Base-by-base conservation (phyloP, 257 asterid species). In the Asclepias syriaca region DNA sequence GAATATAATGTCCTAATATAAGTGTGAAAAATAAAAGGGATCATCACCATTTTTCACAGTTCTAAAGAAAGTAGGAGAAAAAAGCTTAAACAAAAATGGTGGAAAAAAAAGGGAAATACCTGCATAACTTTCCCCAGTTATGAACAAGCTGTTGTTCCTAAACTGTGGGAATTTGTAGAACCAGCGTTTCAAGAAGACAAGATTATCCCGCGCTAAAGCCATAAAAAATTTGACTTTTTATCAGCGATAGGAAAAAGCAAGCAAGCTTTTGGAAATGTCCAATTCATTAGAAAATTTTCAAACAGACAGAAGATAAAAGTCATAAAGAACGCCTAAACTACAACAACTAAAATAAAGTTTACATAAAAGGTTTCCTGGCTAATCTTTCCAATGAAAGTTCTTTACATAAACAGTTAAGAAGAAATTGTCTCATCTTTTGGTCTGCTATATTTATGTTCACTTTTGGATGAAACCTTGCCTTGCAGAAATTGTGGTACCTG, bases 111-210 rank as follows among this genome's bases (percentile, higher is more conserved):
- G 14, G 71, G 73, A 59, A 45, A 10, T 81, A 88, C 92, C 95
- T 72, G 92, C 96, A 74, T 89, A 87, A 74, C 92, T 89, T 82
- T 89, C 95, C 27, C 90, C 95, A 57, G 95, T 86, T 64, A 88
- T 68, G 72, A 83, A 88, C 81, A 88, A 78, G 78, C 73, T 75
- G 50, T 72, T 81, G 79, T 82, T 75, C 66, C 64, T 85, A 58
- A 84, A 87, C 68, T 84, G 81, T 0, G 96, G 90, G 68, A 83
- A 89, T 75, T 81, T 79, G 75, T 74, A 71, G 88, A 87, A 84
- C 96, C 96, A 89, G 18, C 80, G 81, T 71, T 70, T 81, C 84
- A 89, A 81, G 88, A 87, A 89, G 70, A 75, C 78, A 43, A 87
- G 84, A 78, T 89, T 88, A 78, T 88, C 92, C 73, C 85, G 81